Base-by-base conservation (phyloP, 2,329 filamentous ascomycete species). In the Aspergillus sp. region DNA sequence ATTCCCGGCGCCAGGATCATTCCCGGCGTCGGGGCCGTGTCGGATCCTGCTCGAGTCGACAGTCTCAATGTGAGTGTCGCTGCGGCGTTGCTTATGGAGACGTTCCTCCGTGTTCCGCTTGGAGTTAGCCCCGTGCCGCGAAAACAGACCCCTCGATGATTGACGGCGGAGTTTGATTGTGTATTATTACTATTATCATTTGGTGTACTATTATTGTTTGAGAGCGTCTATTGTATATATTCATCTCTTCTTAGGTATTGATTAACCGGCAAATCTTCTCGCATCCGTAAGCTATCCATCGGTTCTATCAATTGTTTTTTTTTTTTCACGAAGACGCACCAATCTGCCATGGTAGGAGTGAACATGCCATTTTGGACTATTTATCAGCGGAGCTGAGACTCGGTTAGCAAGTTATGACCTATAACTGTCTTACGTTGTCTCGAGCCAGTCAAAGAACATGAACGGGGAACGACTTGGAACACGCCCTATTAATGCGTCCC, bases 21-120 rank as follows among this genome's bases (percentile, higher is more conserved):
- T 67, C 70, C 83, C 68, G 61, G 67, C 4, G 48, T 69, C 9
- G 70, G 70, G 2, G 62, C 70, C 9, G 59, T 64, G 11, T 67
- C 70, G 15, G 75, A 78, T 62, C 69, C 69, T 4, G 71, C 86
- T 64, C 70, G 82, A 1, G 86, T 99, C 3, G 93, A 98, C 74
- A 96, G 92, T 73, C 77, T 99, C 72, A 98, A 99, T 71, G 95
- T 98, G 40, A 91, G 90, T 69, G 93, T 96, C 19, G 93, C 95
- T 1, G 86, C 90, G 6, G 91, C 86, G 1, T 77, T 98, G 49
- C 76, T 98, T 51, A 76, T 76, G 62, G 69, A 77, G 54, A 74
- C 68, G 61, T 75, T 78, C 56, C 63, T 77, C 51, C 70, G 69
- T 3, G 63, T 68, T 24, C 73, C 72, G n/a, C 59, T 75, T 30